Evolutionary conservation across 805 yeast species (phyloP), one percentile per base, ranked within the genome.

Genomic region (Lipomyces chichibuensis): DNA sequence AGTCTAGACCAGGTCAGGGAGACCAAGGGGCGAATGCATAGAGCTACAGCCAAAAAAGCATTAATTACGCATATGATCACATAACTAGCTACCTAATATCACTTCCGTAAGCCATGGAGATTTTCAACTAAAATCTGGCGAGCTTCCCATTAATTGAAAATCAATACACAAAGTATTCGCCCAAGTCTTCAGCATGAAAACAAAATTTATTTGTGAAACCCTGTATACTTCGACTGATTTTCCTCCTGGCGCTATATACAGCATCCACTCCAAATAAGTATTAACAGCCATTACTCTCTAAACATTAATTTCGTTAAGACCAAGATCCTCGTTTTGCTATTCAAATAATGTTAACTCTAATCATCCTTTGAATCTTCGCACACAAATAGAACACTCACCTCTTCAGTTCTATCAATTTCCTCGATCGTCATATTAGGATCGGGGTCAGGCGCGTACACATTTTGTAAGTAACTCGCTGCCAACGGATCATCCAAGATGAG

Each of bases 391-490:
- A 25, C 9, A 52, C 55, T 29, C 33, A 52, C 55, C 35, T 91
- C 89, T 53, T 83, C 81, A 1, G 97, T 88, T 82, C 99, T 90
- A 72, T 92, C 97, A 73, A 86, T 91, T 65, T 95, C 97, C 79
- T 90, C 97, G 68, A 90, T 85, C 54, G 78, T 83, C 98, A 95
- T 95, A 77, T 94, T 91, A 71, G 99, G 99, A 80, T 95, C 99
- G 54, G 86, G 85, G 80, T 95, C 99, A 33, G 99, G 99, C 46
- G 99, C 99, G 76, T 93, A 95, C n/a, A 94, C 95, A 76, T 95
- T 95, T 80, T 95, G 99, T 70, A 95, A 90, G 75, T 95, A 95
- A 0, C 97, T 92, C 3, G 96, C 89, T 23, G 98, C 97, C 74
- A 95, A 80, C 6, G 99, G 99, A 79, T 95, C 99, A 71, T 88